phyloP scores from a whole-genome alignment of 257 asterid species.

The Solanum arcanum region DNA sequence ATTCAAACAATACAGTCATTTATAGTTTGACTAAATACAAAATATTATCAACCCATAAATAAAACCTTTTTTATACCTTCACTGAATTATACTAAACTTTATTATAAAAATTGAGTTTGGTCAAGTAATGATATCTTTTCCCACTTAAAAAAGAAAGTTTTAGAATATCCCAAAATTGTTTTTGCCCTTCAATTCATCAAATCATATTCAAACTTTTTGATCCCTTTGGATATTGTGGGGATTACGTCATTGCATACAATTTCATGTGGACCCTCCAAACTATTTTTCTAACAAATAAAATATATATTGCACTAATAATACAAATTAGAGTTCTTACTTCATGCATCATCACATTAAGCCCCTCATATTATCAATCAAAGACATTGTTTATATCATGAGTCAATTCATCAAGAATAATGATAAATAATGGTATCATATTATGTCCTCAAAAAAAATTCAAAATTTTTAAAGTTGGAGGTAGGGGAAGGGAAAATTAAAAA shows the following conservation, averaged over 20 bases:
- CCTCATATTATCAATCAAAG: not conserved
- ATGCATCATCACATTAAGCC: not conserved
- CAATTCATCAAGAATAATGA: not conserved
- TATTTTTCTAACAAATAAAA: not conserved
- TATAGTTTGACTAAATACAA: not conserved
- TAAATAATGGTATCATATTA: not conserved
- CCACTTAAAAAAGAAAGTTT: not conserved
- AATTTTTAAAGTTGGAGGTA: not conserved
- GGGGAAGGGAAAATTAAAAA: not conserved
- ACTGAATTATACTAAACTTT: not conserved
- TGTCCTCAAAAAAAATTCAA: not conserved
- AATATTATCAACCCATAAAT: not conserved
- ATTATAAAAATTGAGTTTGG: not conserved
- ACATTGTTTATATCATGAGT: not conserved
- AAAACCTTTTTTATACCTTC: not conserved
- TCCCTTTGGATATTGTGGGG: not conserved
- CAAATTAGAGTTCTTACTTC: not conserved
- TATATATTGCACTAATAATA: not conserved
- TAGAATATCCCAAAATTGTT: not conserved
- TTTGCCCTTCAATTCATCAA: not conserved
- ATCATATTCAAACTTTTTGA: not conserved
- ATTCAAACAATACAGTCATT: not conserved
- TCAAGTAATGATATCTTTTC: not conserved
- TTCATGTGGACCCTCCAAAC: not conserved
- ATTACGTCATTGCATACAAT: constrained; percentile 5